Base-by-base conservation (phyloP, 2,329 filamentous ascomycete genomes). In the Basipetospora chlamydospora region DNA sequence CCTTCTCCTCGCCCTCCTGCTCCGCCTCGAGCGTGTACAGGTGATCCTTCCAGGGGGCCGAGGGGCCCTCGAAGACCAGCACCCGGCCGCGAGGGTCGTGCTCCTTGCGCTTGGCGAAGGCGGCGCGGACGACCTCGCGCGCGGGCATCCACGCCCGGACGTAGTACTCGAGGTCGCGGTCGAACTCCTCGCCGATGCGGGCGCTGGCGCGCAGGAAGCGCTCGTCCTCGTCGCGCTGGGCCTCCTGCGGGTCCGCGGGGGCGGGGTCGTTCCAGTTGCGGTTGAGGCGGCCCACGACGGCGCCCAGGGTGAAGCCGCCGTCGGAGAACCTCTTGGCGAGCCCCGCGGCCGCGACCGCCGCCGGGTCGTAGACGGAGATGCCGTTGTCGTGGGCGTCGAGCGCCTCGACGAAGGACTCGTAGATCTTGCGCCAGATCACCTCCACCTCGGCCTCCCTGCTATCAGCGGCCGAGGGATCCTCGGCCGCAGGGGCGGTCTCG, bases 371-470 rank as follows among this genome's bases (percentile, higher is more conserved):
- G 40, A 67, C 70, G 18, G 77, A 78, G 53, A 98, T 80, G 46
- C 90, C 90, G 57, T 98, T 98, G 67, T 98, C 90, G 60, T 98
- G 88, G 40, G 87, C 90, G 59, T 98, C 90, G 39, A 98, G 78
- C 2, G 90, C 86, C 66, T 98, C 90, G 54, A 98, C 70, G 57
- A 96, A 95, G 58, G 80, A 80, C 47, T 80, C 76, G 67, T 98
- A 98, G 35, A 98, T 62, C 66, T 95, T 95, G 50, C 75, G 67
- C 66, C 82, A 92, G 38, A 98, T 66, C 21, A 92, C 59, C 28
- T 70, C 66, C 30, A 90, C 78, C 45, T 86, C 77, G 29, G 73
- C 57, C n/a, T n/a, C n/a, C n/a, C n/a, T n/a, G n/a, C n/a, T n/a
- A n/a, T n/a, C n/a, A n/a, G n/a, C n/a, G n/a, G n/a, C n/a, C n/a